These are phyloP conservation scores for Trametes cubensis DNA, from an alignment of 768 basidiomycete genomes.

Conservation along the genomic window DNA sequence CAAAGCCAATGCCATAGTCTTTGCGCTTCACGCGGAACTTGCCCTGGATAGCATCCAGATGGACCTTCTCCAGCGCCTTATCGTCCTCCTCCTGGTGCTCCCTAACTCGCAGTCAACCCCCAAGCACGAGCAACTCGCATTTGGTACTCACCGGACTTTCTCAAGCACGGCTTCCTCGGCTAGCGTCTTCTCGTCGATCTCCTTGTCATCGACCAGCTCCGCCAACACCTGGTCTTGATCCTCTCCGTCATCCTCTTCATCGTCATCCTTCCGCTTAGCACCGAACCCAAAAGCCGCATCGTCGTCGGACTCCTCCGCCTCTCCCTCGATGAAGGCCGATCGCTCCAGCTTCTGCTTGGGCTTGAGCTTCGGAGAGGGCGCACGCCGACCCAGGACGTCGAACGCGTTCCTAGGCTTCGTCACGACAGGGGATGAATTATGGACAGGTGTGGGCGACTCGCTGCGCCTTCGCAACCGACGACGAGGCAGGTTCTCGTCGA, in stretches of 20 bases:
- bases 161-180: slow-evolving; percentile 64
- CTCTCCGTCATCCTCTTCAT: slow-evolving; percentile 64
- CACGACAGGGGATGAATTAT: slow-evolving; percentile 18
- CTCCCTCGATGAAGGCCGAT: slow-evolving; percentile 68
- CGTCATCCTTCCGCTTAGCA: slow-evolving; percentile 40
- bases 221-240: slow-evolving; percentile 62
- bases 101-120: slow-evolving; percentile 39
- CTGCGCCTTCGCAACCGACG: slow-evolving; percentile 25
- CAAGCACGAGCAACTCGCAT: not conserved
- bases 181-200: slow-evolving; percentile 64
- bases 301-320: slow-evolving; percentile 85
- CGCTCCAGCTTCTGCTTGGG: slow-evolving; percentile 38
- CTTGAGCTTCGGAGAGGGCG: slow-evolving; percentile 26
- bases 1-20: slow-evolving; percentile 59
- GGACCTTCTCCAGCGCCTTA: slow-evolving; percentile 58
- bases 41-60: slow-evolving; percentile 62
- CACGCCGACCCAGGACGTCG: slow-evolving; percentile 38
- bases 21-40: slow-evolving; percentile 63
- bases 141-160: slow-evolving; percentile 59
- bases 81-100: slow-evolving; percentile 72
- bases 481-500: slow-evolving; percentile 8
- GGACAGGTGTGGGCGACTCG: slow-evolving; percentile 22
- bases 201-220: slow-evolving; percentile 69
- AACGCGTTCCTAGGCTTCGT: slow-evolving; percentile 54
- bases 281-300: slow-evolving; percentile 72